Evolutionary conservation across 768 basidiomycete genomes (phyloP).

Genomic region (Lenzites betulinus): DNA sequence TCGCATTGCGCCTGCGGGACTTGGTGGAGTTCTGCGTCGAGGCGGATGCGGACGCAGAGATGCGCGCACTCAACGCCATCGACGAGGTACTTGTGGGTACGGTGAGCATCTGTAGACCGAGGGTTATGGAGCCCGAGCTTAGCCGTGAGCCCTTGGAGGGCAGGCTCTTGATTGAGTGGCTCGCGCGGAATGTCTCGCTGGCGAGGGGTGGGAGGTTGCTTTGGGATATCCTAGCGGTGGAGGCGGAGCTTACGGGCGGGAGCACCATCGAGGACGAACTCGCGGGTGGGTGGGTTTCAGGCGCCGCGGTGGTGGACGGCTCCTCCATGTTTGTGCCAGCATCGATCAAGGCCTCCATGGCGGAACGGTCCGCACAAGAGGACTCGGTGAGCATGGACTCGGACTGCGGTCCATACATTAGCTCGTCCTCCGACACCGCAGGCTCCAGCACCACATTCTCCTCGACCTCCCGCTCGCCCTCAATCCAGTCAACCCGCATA

Average conservation of each 20-base stretch:
- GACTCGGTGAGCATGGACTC: neutral
- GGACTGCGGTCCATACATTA: neutral
- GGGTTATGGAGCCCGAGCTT: neutral
- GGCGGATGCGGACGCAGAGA: constrained; percentile 14
- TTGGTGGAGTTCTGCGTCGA: constrained; percentile 13
- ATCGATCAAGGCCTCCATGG: neutral
- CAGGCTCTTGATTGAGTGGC: constrained; percentile 25
- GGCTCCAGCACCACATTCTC: neutral
- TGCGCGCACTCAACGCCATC: neutral
- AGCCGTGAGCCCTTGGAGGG: constrained; percentile 7
- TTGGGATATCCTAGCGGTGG: constrained; percentile 5
- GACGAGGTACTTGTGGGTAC: neutral
- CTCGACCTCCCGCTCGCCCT: neutral
- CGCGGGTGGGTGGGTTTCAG: neutral
- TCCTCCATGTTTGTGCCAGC: neutral
- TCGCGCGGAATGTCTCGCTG: constrained; percentile 27
- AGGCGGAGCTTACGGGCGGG: neutral
- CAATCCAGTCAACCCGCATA: neutral
- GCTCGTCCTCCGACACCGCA: neutral
- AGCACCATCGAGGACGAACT: constrained; percentile 20
- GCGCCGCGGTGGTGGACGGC: neutral
- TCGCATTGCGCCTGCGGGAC: constrained; percentile 13
- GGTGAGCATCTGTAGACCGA: neutral
- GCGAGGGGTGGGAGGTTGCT: constrained; percentile 27
- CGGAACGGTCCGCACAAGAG: neutral